phyloP scores from a whole-genome alignment of 2,329 filamentous ascomycete genomes.

The Penicillium capsulatum region DNA sequence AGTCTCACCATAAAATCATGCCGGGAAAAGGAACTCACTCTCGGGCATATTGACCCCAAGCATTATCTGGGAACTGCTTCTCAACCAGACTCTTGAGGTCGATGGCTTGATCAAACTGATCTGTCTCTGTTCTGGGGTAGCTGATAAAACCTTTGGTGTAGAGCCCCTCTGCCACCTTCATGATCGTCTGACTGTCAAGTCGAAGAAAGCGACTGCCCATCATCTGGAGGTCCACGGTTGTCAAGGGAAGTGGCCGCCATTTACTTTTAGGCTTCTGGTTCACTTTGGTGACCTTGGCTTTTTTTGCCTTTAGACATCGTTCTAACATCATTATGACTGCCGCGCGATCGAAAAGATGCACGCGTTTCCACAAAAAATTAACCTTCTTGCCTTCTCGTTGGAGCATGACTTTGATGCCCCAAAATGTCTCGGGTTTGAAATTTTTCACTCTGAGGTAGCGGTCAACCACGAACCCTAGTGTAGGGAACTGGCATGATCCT shows the following conservation, averaged over 20 bases:
- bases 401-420: conserved; percentile 83
- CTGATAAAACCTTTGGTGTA: conserved; percentile 97
- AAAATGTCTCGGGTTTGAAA: conserved; percentile 88
- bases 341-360: conserved; percentile 82
- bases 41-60: conserved; percentile 80
- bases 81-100: conserved; percentile 73
- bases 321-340: conserved; percentile 79
- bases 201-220: conserved; percentile 82
- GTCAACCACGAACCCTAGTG: conserved; percentile 93
- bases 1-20: not conserved
- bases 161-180: conserved; percentile 77
- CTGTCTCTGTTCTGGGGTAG: conserved; percentile 95
- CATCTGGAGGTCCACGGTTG: conserved; percentile 94
- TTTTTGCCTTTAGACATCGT: conserved; percentile 70
- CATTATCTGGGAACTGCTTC: conserved; percentile 72
- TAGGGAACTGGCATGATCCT: conserved; percentile 95
- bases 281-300: conserved; percentile 76
- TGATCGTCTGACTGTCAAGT: conserved; percentile 88
- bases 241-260: conserved; percentile 88
- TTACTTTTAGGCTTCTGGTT: conserved; percentile 88
- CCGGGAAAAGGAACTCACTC: conserved; percentile 36
- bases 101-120: conserved; percentile 88
- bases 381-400: conserved; percentile 72
- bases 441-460: conserved; percentile 91
- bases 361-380: conserved; percentile 76